These are phyloP conservation scores for Erodium maritimum DNA, from an alignment of 345 rosid species.

Conservation along the genomic window DNA sequence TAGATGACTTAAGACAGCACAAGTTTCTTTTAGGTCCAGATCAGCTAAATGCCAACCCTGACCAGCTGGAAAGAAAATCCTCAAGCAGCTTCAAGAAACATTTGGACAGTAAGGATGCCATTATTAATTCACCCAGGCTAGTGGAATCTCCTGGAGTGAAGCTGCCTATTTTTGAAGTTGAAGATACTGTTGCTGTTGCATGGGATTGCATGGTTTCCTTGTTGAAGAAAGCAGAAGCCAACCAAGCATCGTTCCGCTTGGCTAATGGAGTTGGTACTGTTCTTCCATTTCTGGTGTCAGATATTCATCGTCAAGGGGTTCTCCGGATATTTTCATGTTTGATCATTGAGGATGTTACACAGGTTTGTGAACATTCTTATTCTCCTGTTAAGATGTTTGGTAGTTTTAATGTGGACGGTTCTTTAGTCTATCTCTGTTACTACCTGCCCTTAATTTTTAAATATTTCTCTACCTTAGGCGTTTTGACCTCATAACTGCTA, in stretches of 20 bases:
- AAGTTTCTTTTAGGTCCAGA: constrained; percentile 75
- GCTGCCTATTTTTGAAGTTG: constrained; percentile 76
- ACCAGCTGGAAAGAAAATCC: constrained; percentile 52
- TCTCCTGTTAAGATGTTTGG: constrained; percentile 4
- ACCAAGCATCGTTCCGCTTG: constrained; percentile 76
- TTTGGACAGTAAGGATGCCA: constrained; percentile 66
- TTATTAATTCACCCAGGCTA: constrained; percentile 84
- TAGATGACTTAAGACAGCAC: constrained; percentile 93
- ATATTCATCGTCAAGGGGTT: constrained; percentile 78
- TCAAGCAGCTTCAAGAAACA: constrained; percentile 80
- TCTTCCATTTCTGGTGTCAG: constrained; percentile 81
- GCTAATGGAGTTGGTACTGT: constrained; percentile 73
- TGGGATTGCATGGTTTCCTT: constrained; percentile 96
- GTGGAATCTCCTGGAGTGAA: constrained; percentile 74
- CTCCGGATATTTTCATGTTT: constrained; percentile 86
- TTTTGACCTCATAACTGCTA: not conserved
- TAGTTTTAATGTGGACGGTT: not conserved
- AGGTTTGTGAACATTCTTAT: constrained; percentile 34
- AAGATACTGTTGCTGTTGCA: constrained; percentile 61
- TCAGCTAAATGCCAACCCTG: constrained; percentile 25
- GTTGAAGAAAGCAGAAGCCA: constrained; percentile 87
- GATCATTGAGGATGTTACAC: constrained; percentile 76
- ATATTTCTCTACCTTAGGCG: not conserved
- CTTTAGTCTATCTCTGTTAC: too few species aligned
- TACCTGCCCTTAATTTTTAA: not conserved